These are phyloP conservation scores for Sporothrix luriei DNA, from an alignment of 2,329 filamentous ascomycete genomes.

Conservation along the genomic window DNA sequence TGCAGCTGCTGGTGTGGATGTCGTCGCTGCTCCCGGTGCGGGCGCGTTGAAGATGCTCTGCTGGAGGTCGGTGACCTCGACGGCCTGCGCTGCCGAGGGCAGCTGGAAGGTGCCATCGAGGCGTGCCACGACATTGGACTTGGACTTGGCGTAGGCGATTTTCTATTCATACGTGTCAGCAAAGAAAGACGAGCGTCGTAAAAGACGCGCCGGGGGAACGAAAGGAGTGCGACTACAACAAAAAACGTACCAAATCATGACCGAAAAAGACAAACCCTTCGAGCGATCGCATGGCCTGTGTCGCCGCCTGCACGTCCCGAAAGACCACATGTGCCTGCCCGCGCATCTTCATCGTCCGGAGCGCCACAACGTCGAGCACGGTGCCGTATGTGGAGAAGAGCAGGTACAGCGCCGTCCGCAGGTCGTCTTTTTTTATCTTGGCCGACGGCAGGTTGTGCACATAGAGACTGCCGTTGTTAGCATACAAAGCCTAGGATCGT, in stretches of 20 bases:
- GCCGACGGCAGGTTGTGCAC: slow-evolving; percentile 81
- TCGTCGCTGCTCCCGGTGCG: slow-evolving; percentile 52
- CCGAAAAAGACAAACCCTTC: slow-evolving; percentile 87
- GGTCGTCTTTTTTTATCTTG: slow-evolving; percentile 85
- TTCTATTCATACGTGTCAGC: slow-evolving; percentile 56
- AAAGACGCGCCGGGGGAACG: not conserved
- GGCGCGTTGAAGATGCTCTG: slow-evolving; percentile 78
- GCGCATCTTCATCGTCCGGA: slow-evolving; percentile 90
- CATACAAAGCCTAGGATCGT: not conserved
- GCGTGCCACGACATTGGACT: slow-evolving; percentile 85
- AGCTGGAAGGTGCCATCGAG: slow-evolving; percentile 87
- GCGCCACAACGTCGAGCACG: slow-evolving; percentile 85
- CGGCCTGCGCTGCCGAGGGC: slow-evolving; percentile 57
- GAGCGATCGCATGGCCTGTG: slow-evolving; percentile 86
- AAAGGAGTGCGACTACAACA: not conserved
- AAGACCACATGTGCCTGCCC: slow-evolving; percentile 94
- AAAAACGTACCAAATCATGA: slow-evolving; percentile 70
- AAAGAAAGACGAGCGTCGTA: not conserved
- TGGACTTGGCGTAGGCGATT: slow-evolving; percentile 87
- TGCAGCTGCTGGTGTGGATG: slow-evolving; percentile 49
- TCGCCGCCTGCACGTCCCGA: slow-evolving; percentile 85
- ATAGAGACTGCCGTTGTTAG: slow-evolving; percentile 66
- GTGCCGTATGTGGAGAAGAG: slow-evolving; percentile 93
- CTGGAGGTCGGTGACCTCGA: slow-evolving; percentile 72
- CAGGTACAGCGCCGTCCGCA: slow-evolving; percentile 85